Evolutionary conservation across 148 eudicot genomes (phyloP), one percentile per base, ranked within the genome.

Genomic region (Persicaria tinctoria): DNA sequence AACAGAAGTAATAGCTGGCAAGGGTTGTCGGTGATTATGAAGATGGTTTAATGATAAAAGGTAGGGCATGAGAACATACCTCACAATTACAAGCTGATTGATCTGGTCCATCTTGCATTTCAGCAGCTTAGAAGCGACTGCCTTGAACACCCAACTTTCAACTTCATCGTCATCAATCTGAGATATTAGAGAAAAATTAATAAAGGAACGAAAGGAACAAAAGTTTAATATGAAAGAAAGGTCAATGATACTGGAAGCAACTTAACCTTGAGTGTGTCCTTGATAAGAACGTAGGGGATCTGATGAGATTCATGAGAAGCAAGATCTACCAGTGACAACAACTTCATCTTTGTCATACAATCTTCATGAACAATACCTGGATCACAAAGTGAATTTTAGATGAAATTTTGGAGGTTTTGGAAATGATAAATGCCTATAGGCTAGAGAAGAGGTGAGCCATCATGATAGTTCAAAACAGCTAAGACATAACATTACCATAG

Each of bases 81-180:
- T 95, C 74, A 95, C 92, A 74, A 87, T 82, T 74, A 95, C 88
- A 51, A 84, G 80, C 77, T 86, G 82, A 81, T 95, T 95, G 87
- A 92, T 89, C 82, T 95, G 99, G 81, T 95, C 99, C 81, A 95
- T 92, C 84, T 89, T 95, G 78, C 99, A 92, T 55, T 88, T 89
- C 27, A 92, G 77, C 51, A 95, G 76, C 86, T 92, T 95, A 49
- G 91, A 86, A 6, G 89, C 85, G 27, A 95, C 92, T 77, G 97
- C 97, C 82, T 92, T 95, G 38, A 95, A 89, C 13, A 92, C 85
- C 99, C 96, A 95, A 59, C 74, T 44, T 80, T 92, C 99, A 71
- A 95, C 97, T 83, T 95, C 99, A 53, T 86, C 81, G 49, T 89
- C 97, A 51, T 88, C 80, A 75, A 95, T 80, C 99, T 95, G 83